A percentile compares a stretch with the other conserved stretches of the same genome.
phyloP scores from a whole-genome alignment of 371 early-diverging fungal species.

The Rhizopus delemar region DNA sequence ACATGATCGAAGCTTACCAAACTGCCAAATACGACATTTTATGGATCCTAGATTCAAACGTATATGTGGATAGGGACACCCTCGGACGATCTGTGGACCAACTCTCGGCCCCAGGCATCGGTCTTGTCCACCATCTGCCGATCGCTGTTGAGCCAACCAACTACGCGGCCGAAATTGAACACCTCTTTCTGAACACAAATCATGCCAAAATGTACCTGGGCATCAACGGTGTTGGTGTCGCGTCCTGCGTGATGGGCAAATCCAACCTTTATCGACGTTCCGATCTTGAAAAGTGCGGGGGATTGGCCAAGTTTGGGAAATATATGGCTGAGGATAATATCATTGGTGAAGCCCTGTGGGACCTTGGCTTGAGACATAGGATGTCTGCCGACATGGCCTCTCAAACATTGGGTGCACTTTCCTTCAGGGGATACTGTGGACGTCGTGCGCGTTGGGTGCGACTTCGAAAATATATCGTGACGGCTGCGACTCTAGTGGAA shows the following conservation, averaged over 20 bases:
- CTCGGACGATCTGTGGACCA: conserved; percentile 79
- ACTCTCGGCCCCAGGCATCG: conserved; percentile 73
- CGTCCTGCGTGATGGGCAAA: conserved; percentile 92
- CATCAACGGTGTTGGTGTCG: conserved; percentile 82
- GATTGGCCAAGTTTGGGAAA: conserved; percentile 80
- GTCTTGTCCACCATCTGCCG: conserved; percentile 92
- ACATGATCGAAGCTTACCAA: conserved; percentile 82
- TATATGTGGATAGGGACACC: conserved; percentile 73
- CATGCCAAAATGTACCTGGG: conserved; percentile 94
- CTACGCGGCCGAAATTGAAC: conserved; percentile 84
- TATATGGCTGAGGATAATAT: conserved; percentile 95
- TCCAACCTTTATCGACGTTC: conserved; percentile 88
- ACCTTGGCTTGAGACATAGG: conserved; percentile 74
- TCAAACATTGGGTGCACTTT: conserved; percentile 78
- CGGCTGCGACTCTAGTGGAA: conserved; percentile 83
- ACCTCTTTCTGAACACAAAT: conserved; percentile 81
- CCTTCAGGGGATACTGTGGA: conserved; percentile 72
- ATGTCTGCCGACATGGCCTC: conserved; percentile 86
- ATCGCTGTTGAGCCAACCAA: conserved; percentile 72
- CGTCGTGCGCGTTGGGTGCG: conserved; percentile 91
- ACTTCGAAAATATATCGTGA: conserved; percentile 87
- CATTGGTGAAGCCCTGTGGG: conserved; percentile 85
- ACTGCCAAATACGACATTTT: conserved; percentile 83
- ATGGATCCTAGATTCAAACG: conserved; percentile 94
- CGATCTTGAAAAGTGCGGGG: conserved; percentile 80